Percentiles rank a stretch among this genome's conserved stretches.
Evolutionary conservation across 73 alveolate species (phyloP).

Genomic region (Tetrahymena borealis): DNA sequence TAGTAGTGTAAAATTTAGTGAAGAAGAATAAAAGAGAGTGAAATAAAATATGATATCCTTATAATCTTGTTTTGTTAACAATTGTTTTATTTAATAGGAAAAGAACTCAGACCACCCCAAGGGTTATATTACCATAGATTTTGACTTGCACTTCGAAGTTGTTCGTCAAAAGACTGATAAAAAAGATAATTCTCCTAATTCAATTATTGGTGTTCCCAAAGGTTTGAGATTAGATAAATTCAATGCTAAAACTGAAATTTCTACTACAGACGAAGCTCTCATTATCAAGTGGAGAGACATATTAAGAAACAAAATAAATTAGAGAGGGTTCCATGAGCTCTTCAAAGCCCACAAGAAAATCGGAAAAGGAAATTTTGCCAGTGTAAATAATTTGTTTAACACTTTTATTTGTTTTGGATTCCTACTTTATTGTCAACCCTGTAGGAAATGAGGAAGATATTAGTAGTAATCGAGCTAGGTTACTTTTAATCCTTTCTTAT

Average conservation of each 20-base stretch:
- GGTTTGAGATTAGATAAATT: conserved; percentile 1
- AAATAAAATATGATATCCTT: too few relatives aligned
- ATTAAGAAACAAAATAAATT: conserved; percentile 26
- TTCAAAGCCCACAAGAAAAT: conserved; percentile 36
- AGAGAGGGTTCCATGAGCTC: conserved; percentile 42
- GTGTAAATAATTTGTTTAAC: not conserved
- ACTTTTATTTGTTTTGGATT: too few relatives aligned
- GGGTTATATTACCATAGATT: not conserved
- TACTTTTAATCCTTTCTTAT: too few relatives aligned
- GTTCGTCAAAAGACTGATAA: not conserved
- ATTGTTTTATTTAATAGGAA: not conserved
- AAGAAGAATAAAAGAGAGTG: too few relatives aligned
- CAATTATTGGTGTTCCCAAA: not conserved
- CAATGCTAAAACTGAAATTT: conserved; percentile 13
- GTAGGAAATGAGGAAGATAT: not conserved
- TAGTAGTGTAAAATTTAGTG: too few relatives aligned
- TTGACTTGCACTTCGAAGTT: not conserved
- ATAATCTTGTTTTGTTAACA: not conserved
- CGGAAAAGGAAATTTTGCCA: conserved; percentile 45
- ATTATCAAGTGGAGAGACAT: conserved; percentile 12
- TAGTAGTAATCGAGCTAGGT: too few relatives aligned
- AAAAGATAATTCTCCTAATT: not conserved
- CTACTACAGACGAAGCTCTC: conserved; percentile 20
- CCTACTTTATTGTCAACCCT: not conserved
- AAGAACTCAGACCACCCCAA: not conserved